A percentile compares a stretch with the other conserved stretches of the same genome.
Conservation (phyloP, 345 rosid species). For the Citrus glauca region DNA sequence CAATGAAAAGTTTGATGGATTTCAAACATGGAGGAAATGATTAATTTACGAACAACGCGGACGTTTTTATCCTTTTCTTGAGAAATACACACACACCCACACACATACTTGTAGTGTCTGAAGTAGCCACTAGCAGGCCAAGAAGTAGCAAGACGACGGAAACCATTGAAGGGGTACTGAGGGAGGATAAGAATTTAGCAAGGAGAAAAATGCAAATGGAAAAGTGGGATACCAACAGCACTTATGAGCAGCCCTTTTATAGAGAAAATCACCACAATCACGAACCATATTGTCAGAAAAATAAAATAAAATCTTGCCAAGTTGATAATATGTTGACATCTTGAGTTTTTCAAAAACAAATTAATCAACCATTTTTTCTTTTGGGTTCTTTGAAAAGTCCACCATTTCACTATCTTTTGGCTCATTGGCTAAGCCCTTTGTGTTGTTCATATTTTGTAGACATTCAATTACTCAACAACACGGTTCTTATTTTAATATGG, state of each 20-base stretch:
- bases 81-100: too few relatives aligned
- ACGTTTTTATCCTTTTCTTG: background rate
- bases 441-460: too few relatives aligned
- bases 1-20: too few relatives aligned
- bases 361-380: background rate
- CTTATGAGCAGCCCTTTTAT: background rate
- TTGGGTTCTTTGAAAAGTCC: background rate
- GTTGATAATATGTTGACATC: background rate
- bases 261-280: background rate
- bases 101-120: background rate
- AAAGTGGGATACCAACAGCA: background rate
- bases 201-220: background rate
- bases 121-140: background rate
- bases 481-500: too few relatives aligned
- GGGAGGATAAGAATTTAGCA: background rate
- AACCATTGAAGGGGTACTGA: background rate
- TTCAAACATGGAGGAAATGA: background rate
- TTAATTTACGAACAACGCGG: background rate
- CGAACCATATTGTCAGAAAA: background rate
- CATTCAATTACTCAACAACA: too few relatives aligned
- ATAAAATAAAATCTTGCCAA: background rate
- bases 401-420: background rate
- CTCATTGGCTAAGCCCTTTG: background rate
- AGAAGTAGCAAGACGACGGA: background rate
- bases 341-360: background rate